These are phyloP conservation scores for Crotalaria pallida DNA, from an alignment of 306 rosid genomes.

Conservation along the genomic window DNA sequence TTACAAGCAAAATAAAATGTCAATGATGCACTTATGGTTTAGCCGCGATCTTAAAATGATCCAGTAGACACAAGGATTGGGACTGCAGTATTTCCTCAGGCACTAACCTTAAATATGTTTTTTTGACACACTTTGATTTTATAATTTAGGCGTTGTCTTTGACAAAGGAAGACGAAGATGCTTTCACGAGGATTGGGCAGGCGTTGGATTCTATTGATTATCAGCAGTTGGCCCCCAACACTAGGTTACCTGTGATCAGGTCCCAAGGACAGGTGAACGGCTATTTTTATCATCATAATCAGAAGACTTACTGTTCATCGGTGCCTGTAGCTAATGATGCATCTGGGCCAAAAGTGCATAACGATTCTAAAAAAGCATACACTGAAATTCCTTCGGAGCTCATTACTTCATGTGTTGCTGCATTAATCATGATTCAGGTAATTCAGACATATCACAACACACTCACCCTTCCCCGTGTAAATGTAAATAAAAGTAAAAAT, in stretches of 20 bases:
- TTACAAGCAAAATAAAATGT: neutral
- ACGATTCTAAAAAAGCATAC: constrained; percentile 45
- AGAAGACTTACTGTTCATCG: constrained; percentile 25
- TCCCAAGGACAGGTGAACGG: constrained; percentile 58
- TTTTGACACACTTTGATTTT: neutral
- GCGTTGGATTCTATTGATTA: constrained; percentile 61
- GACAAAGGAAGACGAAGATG: constrained; percentile 77
- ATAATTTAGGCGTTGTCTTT: constrained; percentile 60
- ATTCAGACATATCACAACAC: neutral
- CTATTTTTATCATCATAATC: constrained; percentile 32
- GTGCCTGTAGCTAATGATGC: constrained; percentile 41
- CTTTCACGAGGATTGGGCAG: constrained; percentile 53
- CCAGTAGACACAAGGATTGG: neutral
- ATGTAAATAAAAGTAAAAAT: neutral
- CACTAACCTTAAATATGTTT: neutral
- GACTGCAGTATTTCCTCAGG: constrained; percentile 14
- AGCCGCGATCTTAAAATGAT: neutral
- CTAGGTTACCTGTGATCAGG: constrained; percentile 35
- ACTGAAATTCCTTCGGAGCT: constrained; percentile 67
- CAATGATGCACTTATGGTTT: neutral
- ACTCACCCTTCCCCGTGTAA: neutral
- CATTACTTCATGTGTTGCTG: constrained; percentile 78
- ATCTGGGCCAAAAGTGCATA: constrained; percentile 29
- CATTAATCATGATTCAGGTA: constrained; percentile 91
- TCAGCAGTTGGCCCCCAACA: constrained; percentile 38